Conservation (phyloP, 2,329 filamentous ascomycete species). For the Lojkania enalia region DNA sequence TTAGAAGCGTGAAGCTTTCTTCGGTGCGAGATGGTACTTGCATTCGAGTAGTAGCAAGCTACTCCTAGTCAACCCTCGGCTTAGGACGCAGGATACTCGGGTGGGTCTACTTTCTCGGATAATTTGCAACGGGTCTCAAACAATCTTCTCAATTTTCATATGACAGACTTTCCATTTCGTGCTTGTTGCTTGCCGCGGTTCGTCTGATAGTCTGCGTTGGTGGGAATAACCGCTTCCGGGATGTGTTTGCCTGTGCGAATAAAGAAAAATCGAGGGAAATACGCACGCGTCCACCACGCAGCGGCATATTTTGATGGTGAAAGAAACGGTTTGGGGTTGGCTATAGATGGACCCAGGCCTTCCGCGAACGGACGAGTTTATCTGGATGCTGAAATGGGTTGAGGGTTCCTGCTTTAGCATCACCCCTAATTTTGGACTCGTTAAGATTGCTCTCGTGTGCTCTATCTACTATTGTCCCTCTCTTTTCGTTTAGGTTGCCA, state of each 20-base stretch:
- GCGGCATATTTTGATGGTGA: constrained; percentile 1
- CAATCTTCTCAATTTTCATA: too few relatives aligned
- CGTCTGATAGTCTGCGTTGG: neutral
- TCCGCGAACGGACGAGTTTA: constrained; percentile 8
- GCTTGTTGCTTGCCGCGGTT: neutral
- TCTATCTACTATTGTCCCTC: neutral
- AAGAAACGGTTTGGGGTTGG: constrained; percentile 15
- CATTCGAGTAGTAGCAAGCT: too few relatives aligned
- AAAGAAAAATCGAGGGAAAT: neutral
- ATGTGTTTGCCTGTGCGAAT: constrained; percentile 1
- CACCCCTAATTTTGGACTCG: neutral
- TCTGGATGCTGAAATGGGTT: constrained; percentile 4
- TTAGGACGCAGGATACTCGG: too few relatives aligned
- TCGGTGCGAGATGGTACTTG: too few relatives aligned
- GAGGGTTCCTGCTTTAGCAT: neutral
- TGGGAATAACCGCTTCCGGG: neutral
- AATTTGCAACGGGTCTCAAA: too few relatives aligned
- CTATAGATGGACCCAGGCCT: constrained; percentile 18
- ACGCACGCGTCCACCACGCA: constrained; percentile 26
- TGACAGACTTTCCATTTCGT: too few relatives aligned
- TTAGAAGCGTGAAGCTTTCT: too few relatives aligned
- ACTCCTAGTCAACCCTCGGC: too few relatives aligned
- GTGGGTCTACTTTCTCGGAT: too few relatives aligned
- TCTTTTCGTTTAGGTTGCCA: neutral
- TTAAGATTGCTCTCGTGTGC: constrained; percentile 1